Evolutionary conservation across 2,329 filamentous ascomycete species (phyloP), one percentile per base, ranked within the genome.

Genomic region (Claviceps purpurea): DNA sequence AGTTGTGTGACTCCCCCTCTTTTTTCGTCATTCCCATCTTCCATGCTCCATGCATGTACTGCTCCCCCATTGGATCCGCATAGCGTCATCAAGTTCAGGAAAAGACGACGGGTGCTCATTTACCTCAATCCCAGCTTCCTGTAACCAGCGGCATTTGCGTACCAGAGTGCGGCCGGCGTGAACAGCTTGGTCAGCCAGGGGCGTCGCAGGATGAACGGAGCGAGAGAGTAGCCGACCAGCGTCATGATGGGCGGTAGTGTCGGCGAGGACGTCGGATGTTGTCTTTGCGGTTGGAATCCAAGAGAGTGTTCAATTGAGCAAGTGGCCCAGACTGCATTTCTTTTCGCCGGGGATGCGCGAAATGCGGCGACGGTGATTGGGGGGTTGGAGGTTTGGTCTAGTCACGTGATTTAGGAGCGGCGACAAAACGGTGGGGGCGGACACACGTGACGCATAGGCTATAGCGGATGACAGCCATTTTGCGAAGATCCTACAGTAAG

Each of bases 91-190:
- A 11, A 34, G 34, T 30, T 18, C 37, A 38, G 39, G 44, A 18
- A 7, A 7, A 16, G 26, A 26, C 20, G 16, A 22, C 10, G 10
- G 30, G 30, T 34, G 24, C 18, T 26, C 6, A 30, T 49, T 49
- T 85, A 95, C 89, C 78, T 87, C 73, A 96, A 78, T 65, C 91
- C 91, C 65, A 96, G 78, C 80, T 91, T 82, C 73, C 89, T 85
- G 80, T 96, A 95, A 68, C 91, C 91, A 63, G 90, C 79, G 63
- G 89, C 85, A 68, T 91, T 85, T 73, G 74, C 73, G 76, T 97
- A 97, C 89, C 89, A 95, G 65, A 82, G 79, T 71, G 90, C 81
- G 59, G 95, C 68, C 60, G 93, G 93, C 75, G 75, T 81, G 70
- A 97, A 73, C 73, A 85, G 55, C 58, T 67, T 83, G 71, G 76